phyloP scores from a whole-genome alignment of 2,329 filamentous ascomycete species.

The Chaetomium sp. region DNA sequence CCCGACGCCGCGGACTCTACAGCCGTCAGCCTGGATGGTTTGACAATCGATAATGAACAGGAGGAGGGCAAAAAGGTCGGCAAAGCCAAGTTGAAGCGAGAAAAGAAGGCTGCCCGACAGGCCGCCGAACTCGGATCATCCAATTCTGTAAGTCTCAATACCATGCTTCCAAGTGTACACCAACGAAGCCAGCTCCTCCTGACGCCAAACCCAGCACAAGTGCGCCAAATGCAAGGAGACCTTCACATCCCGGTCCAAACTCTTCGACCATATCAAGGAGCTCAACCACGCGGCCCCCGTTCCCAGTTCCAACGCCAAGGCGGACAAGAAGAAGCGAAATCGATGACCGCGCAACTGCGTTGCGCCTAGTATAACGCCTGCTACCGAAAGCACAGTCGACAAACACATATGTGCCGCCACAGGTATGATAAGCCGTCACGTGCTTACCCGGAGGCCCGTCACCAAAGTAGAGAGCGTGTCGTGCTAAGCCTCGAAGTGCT shows the following conservation, averaged over 20 bases:
- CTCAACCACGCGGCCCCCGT: constrained; percentile 63
- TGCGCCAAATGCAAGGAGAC: constrained; percentile 50
- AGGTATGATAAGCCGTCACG: not conserved
- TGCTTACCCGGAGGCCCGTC: not conserved
- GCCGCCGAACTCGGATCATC: constrained; percentile 41
- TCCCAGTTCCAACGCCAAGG: constrained; percentile 36
- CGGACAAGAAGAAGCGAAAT: constrained; percentile 42
- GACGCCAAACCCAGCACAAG: constrained; percentile 40
- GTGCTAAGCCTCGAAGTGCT: not conserved
- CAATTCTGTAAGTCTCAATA: constrained; percentile 41
- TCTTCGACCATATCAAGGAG: constrained; percentile 72
- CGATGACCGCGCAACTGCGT: not conserved
- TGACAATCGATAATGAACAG: constrained; percentile 27
- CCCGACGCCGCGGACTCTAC: constrained; percentile 18
- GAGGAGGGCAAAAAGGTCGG: constrained; percentile 47
- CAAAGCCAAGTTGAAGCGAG: constrained; percentile 55
- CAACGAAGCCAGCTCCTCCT: not conserved
- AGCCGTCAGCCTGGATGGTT: constrained; percentile 18
- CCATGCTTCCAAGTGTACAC: not conserved
- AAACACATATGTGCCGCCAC: not conserved
- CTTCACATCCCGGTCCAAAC: constrained; percentile 65
- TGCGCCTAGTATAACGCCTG: not conserved
- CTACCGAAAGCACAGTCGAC: not conserved
- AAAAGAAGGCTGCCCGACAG: constrained; percentile 50
- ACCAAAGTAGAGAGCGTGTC: not conserved